Conservation (phyloP, 148 eudicot genomes). For the Bassia scoparia region DNA sequence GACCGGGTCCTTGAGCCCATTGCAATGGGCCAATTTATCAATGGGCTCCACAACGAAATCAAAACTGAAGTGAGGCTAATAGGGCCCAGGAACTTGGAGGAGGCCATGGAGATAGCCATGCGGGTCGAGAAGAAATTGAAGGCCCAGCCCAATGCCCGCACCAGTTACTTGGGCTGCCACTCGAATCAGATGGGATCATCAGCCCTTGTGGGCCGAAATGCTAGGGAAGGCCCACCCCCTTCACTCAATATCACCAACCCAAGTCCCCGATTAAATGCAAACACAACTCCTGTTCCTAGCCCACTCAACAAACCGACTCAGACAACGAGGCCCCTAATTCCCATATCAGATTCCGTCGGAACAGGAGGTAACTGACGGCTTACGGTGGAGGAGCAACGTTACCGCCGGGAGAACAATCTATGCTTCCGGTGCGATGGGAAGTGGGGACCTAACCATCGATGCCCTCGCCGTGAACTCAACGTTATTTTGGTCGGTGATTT, state of each 20-base stretch:
- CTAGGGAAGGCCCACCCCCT: background rate
- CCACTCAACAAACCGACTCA: background rate
- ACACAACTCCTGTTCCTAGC: no score
- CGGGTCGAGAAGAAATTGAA: background rate
- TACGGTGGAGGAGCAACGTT: background rate
- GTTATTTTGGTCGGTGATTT: no score
- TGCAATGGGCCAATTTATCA: background rate
- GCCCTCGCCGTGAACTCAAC: no score
- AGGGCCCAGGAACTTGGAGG: background rate
- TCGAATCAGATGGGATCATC: no score
- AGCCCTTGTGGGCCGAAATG: no score
- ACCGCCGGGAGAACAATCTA: background rate
- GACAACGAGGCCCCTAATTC: background rate
- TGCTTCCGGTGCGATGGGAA: background rate
- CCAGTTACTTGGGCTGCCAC: background rate
- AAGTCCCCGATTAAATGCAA: no score
- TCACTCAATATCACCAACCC: no score
- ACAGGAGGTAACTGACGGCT: no score
- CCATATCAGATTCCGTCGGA: background rate
- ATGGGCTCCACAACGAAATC: background rate
- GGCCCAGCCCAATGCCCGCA: background rate
- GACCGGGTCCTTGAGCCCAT: background rate
- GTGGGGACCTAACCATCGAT: background rate
- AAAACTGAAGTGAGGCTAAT: background rate
- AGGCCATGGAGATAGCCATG: background rate